Base-by-base conservation (phyloP, 371 early-diverging fungal species). In the Apophysomyces variabilis region DNA sequence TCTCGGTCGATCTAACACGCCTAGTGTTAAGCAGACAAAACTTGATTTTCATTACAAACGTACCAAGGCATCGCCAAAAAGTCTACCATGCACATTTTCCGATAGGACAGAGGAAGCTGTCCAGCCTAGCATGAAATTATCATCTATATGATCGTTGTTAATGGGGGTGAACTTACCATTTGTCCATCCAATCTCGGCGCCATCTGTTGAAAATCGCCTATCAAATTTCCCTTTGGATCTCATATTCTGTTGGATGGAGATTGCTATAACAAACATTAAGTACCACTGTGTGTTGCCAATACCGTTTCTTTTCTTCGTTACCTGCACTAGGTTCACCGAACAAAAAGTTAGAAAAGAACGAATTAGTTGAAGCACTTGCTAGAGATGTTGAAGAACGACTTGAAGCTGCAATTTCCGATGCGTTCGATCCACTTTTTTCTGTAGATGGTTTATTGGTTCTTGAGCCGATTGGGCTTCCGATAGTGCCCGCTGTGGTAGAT, bases 21-120 rank as follows among this genome's bases (percentile, higher is more conserved):
- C n/a, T 16, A 35, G 16, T 36, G 58, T 38, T 45, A 26, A 43
- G 45, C 59, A 8, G 65, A 36, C 41, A 18, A 12, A n/a, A 35
- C 59, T 39, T 7, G 11, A 8, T 16, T 35, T 47, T 3, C 36
- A n/a, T 57, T 0, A 38, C 12, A 35, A 5, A 58, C 62, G 54
- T 62, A 73, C 74, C 64, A 69, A 47, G 9, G 62, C 65, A 67
- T 73, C 70, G 16, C 65, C 67, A 65, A 73, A 73, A 16, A 73
- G 67, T 18, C 66, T 63, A 38, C 67, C 69, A 32, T 67, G 72
- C 21, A 72, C 60, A 32, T 65, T 54, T 7, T 72, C 74, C 11
- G 69, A 69, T 16, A 69, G 39, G 11, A 69, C 21, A 35, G 70
- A 50, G 3, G 74, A 68, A 18, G 70, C 67, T 38, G 70, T 65